These are phyloP conservation scores for Hanseniaspora guilliermondii DNA, from an alignment of 805 yeast species.

Conservation along the genomic window DNA sequence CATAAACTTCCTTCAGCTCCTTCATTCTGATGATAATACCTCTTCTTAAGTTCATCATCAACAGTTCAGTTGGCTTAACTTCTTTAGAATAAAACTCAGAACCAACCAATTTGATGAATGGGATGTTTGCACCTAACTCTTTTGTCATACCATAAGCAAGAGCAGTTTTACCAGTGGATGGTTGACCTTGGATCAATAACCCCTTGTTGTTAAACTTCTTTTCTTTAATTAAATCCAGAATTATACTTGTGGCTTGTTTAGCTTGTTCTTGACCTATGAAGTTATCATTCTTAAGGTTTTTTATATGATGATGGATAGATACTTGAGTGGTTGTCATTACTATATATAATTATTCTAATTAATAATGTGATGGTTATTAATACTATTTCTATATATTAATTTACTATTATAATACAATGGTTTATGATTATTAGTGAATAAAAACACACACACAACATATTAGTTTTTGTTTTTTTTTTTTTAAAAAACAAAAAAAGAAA, in stretches of 20 bases:
- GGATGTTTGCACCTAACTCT: constrained; percentile 92
- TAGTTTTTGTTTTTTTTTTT: no score
- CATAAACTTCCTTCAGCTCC: constrained; percentile 94
- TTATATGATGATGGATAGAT: constrained; percentile 11
- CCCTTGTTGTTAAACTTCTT: constrained; percentile 93
- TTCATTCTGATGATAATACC: constrained; percentile 93
- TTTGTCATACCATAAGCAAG: constrained; percentile 91
- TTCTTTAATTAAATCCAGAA: constrained; percentile 84
- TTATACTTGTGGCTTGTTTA: constrained; percentile 86
- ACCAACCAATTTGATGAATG: constrained; percentile 95
- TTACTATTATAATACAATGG: no score
- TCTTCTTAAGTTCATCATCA: constrained; percentile 92
- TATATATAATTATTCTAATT: no score
- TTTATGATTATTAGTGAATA: no score
- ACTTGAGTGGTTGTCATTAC: constrained; percentile 10
- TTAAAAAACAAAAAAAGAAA: no score
- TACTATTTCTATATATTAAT: no score
- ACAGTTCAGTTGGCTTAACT: constrained; percentile 87
- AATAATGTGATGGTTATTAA: no score
- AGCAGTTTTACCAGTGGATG: constrained; percentile 98
- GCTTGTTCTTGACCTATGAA: constrained; percentile 61
- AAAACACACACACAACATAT: no score
- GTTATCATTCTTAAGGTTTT: constrained; percentile 17
- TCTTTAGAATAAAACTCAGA: constrained; percentile 91
- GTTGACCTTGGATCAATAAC: constrained; percentile 90